Evolutionary conservation across 2,329 filamentous ascomycete genomes (phyloP), one percentile per base, ranked within the genome.

Genomic region (Leptographium procerum): DNA sequence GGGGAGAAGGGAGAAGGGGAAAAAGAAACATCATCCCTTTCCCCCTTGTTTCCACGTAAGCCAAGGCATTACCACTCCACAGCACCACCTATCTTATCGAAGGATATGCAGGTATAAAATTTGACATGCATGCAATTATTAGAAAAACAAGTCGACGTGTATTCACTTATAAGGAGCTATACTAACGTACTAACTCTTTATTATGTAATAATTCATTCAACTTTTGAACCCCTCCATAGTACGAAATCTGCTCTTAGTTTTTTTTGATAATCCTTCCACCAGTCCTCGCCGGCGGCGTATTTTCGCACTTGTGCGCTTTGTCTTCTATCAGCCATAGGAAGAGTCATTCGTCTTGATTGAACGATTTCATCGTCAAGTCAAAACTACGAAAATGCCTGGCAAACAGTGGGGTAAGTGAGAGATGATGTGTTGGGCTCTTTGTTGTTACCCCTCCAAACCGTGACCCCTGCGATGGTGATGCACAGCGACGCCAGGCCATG

Each of bases 381-480:
- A 10, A 24, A 48, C 22, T 26, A 8, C 47, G 26, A 70, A 50
- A 43, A 74, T 73, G 71, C 65, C 72, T 64, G 65, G 62, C 28
- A 71, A 73, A 64, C 65, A 69, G 70, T 73, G 72, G 72, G 71
- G 72, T 74, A 69, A 69, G 72, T 72, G 31, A 34, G 31, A 34
- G 19, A 53, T 14, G 31, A 36, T 9, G 19, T 9, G 13, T 11
- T 10, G 8, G 14, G 5, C 26, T 19, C 31, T 34, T 10, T 24
- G 16, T 29, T 33, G n/a, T n/a, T 14, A 7, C 29, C 31, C 29
- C n/a, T 36, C 19, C 29, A 36, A 13, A 28, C 26, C 11, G 48
- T 14, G 29, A 28, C 19, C 2, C 29, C 29, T 52, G 31, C 50
- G 29, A 28, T 51, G 26, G 26, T 4, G 45, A 43, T 19, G 19